A percentile compares a stretch with the other conserved stretches of the same genome.
Conservation (phyloP, 306 rosid genomes). For the Oemleria cerasiformis region DNA sequence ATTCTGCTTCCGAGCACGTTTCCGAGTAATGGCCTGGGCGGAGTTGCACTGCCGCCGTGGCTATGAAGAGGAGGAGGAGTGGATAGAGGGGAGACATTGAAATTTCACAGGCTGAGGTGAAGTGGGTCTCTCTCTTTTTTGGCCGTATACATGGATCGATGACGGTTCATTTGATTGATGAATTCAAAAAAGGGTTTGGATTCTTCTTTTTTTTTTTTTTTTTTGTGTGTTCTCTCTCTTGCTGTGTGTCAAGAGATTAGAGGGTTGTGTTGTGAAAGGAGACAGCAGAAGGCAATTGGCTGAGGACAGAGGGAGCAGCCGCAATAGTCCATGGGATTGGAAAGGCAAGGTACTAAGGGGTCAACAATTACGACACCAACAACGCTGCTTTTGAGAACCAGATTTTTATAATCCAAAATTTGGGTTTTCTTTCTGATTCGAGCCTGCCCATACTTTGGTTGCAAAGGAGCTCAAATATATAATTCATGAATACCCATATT, state of each 20-base stretch:
- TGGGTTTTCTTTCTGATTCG: no score
- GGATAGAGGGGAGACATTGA: slow-evolving; percentile 27
- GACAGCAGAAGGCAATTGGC: slow-evolving; percentile 15
- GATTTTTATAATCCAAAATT: no score
- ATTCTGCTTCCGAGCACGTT: slow-evolving; percentile 63
- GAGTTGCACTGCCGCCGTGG: slow-evolving; percentile 36
- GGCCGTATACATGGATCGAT: background rate
- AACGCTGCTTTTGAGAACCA: no score
- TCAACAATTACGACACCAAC: background rate
- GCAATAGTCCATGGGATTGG: background rate
- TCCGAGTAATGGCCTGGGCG: slow-evolving; percentile 48
- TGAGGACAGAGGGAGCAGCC: background rate
- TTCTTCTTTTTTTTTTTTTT: background rate
- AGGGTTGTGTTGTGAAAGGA: slow-evolving; percentile 15
- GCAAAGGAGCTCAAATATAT: no score
- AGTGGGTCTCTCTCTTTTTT: background rate
- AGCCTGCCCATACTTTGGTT: no score
- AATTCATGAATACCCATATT: no score
- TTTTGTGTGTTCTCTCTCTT: background rate
- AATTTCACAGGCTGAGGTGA: background rate
- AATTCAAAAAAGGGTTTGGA: background rate
- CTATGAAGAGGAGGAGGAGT: slow-evolving; percentile 28
- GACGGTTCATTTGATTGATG: background rate
- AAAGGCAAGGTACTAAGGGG: background rate
- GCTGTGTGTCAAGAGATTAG: slow-evolving; percentile 15